Evolutionary conservation across 441 rosid species (phyloP).

Genomic region (Euphorbia celastroides): DNA sequence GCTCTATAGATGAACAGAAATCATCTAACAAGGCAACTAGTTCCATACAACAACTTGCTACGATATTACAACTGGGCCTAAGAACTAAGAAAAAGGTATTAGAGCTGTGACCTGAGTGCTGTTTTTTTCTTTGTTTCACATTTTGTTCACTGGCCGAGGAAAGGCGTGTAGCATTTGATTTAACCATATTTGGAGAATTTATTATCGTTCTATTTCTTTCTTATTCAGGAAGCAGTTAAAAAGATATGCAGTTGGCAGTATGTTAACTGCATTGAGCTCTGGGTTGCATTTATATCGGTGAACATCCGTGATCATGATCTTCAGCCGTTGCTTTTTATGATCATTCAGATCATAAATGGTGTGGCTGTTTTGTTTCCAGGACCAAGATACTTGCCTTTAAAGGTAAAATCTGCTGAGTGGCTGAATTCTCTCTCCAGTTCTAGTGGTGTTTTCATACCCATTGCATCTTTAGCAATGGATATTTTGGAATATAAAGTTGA

Average conservation of each 20-base stretch:
- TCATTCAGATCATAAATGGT: constrained; percentile 79
- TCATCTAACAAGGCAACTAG: constrained; percentile 52
- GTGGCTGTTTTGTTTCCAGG: constrained; percentile 70
- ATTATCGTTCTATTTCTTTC: neutral
- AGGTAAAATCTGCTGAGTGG: constrained; percentile 82
- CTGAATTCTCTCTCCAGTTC: constrained; percentile 65
- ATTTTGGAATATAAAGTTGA: constrained; percentile 72
- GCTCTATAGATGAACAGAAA: constrained; percentile 73
- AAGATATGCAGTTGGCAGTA: constrained; percentile 77
- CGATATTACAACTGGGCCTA: constrained; percentile 62
- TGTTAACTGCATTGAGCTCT: constrained; percentile 73
- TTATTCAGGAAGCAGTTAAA: constrained; percentile 33
- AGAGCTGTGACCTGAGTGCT: constrained; percentile 6
- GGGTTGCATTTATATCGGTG: constrained; percentile 67
- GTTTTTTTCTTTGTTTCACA: constrained; percentile 5
- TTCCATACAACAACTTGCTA: constrained; percentile 67
- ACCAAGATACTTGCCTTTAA: constrained; percentile 81
- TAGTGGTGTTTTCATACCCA: constrained; percentile 70
- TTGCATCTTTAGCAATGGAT: constrained; percentile 62
- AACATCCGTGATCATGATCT: constrained; percentile 56
- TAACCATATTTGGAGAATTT: neutral
- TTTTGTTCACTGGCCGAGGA: neutral
- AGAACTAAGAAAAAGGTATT: constrained; percentile 69
- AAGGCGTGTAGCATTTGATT: neutral
- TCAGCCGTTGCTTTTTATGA: constrained; percentile 54